Percentiles rank a stretch among this genome's conserved stretches.
phyloP scores from a whole-genome alignment of 1,139 yeast species.

The Pichia terricola region DNA sequence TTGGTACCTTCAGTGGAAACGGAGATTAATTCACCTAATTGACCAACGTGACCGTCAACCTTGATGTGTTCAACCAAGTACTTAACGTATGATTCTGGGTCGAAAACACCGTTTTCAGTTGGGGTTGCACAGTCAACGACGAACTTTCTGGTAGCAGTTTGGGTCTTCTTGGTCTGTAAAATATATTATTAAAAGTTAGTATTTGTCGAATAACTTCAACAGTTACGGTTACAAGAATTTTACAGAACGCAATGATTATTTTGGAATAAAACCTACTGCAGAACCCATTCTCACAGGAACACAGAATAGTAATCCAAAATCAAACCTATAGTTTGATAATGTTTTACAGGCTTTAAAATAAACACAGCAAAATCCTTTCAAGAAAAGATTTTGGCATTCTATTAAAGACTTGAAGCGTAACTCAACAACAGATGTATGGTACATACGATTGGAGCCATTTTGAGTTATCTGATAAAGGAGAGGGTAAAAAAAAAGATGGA shows the following conservation, averaged over 20 bases:
- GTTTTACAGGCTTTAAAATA: conserved; percentile 19
- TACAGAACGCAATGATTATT: conserved; percentile 6
- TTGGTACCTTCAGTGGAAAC: conserved; percentile 76
- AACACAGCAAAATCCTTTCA: conserved; percentile 9
- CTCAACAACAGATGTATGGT: too few species aligned
- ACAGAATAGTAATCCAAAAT: conserved; percentile 15
- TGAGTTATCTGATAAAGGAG: conserved; percentile 12
- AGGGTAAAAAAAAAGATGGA: background rate
- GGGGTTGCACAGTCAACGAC: conserved; percentile 97
- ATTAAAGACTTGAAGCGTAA: conserved; percentile 12
- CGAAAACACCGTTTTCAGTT: conserved; percentile 95
- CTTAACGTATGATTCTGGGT: conserved; percentile 96
- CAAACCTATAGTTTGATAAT: too few species aligned
- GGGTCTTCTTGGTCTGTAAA: conserved; percentile 26
- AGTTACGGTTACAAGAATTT: conserved; percentile 4
- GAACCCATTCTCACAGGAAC: background rate
- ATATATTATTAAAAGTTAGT: background rate
- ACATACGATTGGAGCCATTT: conserved; percentile 91
- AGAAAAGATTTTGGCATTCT: conserved; percentile 8
- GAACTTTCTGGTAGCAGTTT: conserved; percentile 70
- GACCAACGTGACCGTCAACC: conserved; percentile 93
- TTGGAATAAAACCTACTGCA: conserved; percentile 15
- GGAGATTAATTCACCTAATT: conserved; percentile 92
- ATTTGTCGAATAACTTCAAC: conserved; percentile 20
- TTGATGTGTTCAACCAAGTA: conserved; percentile 98